Percentiles rank a stretch among this genome's conserved stretches.
Evolutionary conservation across 331 rosid genomes (phyloP).

Genomic region (Rhamnella rubrinervis): DNA sequence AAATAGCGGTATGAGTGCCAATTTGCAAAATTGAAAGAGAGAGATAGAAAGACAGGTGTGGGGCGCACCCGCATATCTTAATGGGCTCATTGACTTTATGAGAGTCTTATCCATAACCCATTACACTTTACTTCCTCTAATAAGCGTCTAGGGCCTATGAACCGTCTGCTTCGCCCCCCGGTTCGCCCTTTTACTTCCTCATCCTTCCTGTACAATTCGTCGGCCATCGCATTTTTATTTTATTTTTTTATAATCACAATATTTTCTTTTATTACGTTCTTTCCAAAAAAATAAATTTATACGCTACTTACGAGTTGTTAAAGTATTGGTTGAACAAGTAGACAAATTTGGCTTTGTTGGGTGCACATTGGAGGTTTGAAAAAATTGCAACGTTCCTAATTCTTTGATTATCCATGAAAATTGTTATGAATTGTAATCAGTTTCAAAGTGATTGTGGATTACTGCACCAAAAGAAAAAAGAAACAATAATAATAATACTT

Average conservation of each 20-base stretch:
- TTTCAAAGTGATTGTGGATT: no score
- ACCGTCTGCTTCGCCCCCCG: not conserved
- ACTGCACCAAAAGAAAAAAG: no score
- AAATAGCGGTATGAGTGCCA: not conserved
- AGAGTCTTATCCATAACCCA: conserved; percentile 37
- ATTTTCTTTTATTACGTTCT: no score
- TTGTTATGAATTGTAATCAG: no score
- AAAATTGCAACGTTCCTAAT: no score
- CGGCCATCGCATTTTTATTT: not conserved
- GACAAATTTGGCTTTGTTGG: no score
- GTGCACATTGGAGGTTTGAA: no score
- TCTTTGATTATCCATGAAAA: no score
- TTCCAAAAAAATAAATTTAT: no score
- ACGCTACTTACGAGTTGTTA: no score
- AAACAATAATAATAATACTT: no score
- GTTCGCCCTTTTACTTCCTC: not conserved
- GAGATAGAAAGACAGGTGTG: not conserved
- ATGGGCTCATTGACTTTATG: conserved; percentile 25
- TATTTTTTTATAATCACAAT: not conserved
- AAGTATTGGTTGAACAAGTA: no score
- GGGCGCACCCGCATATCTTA: not conserved
- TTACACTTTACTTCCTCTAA: not conserved
- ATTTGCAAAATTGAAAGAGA: not conserved
- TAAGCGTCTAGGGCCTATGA: conserved; percentile 33
- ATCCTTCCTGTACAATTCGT: not conserved